Percentiles rank a stretch among this genome's conserved stretches.
Conservation (phyloP, 2,329 filamentous ascomycete genomes). For the Hypomyces perniciosus region DNA sequence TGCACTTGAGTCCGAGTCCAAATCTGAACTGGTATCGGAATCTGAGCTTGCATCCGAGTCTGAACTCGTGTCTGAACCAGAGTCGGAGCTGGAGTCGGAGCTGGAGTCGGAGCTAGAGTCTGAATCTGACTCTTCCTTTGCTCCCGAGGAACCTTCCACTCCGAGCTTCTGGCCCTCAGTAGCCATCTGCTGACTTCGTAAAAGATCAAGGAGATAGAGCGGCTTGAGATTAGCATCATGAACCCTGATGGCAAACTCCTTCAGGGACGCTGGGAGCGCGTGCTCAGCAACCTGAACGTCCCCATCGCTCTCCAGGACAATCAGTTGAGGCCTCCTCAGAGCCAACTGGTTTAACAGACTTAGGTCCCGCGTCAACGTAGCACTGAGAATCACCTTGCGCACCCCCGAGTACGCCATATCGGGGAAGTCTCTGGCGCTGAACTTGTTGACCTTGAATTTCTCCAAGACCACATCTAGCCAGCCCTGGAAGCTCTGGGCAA, state of each 20-base stretch:
- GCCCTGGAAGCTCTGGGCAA: slow-evolving; percentile 88
- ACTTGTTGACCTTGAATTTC: slow-evolving; percentile 44
- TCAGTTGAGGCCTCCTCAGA: slow-evolving; percentile 65
- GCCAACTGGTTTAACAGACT: slow-evolving; percentile 70
- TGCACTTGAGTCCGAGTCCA: background rate
- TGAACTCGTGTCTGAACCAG: slow-evolving; percentile 26
- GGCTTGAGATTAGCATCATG: slow-evolving; percentile 69
- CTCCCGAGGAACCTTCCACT: background rate
- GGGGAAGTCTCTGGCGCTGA: slow-evolving; percentile 48
- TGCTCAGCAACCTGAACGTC: slow-evolving; percentile 41
- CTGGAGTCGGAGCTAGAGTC: slow-evolving; percentile 23
- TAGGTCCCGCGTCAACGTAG: slow-evolving; percentile 84
- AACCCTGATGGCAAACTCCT: slow-evolving; percentile 62
- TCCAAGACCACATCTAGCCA: slow-evolving; percentile 74
- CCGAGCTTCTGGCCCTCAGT: slow-evolving; percentile 13
- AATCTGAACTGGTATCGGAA: slow-evolving; percentile 27
- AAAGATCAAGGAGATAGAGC: slow-evolving; percentile 73
- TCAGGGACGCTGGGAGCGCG: slow-evolving; percentile 55
- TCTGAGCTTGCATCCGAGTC: slow-evolving; percentile 32
- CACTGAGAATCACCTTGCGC: slow-evolving; percentile 81
- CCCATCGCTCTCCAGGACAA: slow-evolving; percentile 60
- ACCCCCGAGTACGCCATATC: slow-evolving; percentile 50
- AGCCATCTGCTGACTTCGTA: slow-evolving; percentile 51
- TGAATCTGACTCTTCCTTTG: slow-evolving; percentile 10
- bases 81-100: slow-evolving; percentile 27